Base-by-base conservation (phyloP, 371 early-diverging fungal species). In the Apophysomyces trapeziformis region DNA sequence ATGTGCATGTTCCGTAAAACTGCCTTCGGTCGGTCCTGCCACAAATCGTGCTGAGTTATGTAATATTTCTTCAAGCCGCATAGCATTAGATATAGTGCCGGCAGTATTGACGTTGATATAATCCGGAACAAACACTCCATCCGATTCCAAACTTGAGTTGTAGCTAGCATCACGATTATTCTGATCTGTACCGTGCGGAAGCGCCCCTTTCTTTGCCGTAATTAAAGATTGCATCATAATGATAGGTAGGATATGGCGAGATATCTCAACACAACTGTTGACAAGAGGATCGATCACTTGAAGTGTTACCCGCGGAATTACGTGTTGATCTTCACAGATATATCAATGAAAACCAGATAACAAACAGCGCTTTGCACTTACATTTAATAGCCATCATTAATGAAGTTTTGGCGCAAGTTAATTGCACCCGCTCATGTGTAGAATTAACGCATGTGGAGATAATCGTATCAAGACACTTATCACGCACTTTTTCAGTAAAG, bases 251-350 rank as follows among this genome's bases (percentile, higher is more conserved):
- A 74, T 58, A n/a, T 64, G 68, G 2, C 65, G 68, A 8, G 72
- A 68, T 4, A 76, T 67, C 4, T 61, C 65, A 47, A 68, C 72
- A 32, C 72, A 66, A 2, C 64, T 74, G 41, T 74, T 72, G 36
- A 82, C 73, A 1, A 82, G 66, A 8, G 78, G 76, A 32, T 82
- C 77, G 12, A 78, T 73, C 8, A 77, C 78, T 60, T 77, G 71
- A 0, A 62, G 56, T 8, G 69, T 75, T 4, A 82, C 57, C 57
- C 76, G 67, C 26, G 79, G 65, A 14, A 66, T 61, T 6, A 77
- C 65, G 6, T 64, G 65, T 26, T 65, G 77, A 63, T 74, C 78
- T 76, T 61, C 16, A 35, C 45, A 32, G 18, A 36, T 50, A 26
- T 2, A 26, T 26, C 32, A 26, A 26, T 26, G 3, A 2, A 26